phyloP scores from a whole-genome alignment of 768 basidiomycete species.

The Mycena galericulata region DNA sequence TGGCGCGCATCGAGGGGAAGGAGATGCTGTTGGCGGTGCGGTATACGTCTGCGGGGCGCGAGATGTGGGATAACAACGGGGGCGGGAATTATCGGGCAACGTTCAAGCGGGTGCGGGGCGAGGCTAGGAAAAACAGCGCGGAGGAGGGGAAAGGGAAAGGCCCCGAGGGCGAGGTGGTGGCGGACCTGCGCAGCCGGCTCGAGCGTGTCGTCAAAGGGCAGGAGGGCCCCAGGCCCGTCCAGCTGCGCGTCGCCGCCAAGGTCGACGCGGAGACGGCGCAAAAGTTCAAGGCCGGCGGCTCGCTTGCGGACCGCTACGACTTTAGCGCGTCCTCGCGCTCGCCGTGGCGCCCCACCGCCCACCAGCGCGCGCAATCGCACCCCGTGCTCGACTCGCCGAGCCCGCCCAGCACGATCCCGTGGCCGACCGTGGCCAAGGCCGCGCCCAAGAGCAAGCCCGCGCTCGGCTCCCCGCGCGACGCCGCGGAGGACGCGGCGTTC shows the following conservation, averaged over 20 bases:
- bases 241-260: constrained; percentile 27
- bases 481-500: constrained; percentile 47
- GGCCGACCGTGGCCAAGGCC: constrained; percentile 41
- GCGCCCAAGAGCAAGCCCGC: constrained; percentile 20
- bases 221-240: constrained; percentile 40
- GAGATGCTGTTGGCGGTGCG: constrained; percentile 83
- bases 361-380: constrained; percentile 61
- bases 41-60: constrained; percentile 75
- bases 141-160: constrained; percentile 36
- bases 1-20: constrained; percentile 85
- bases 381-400: constrained; percentile 48
- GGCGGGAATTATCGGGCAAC: constrained; percentile 83
- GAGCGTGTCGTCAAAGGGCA: constrained; percentile 67
- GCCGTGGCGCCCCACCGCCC: constrained; percentile 56
- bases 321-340: constrained; percentile 63
- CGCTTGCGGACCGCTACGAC: constrained; percentile 69
- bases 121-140: constrained; percentile 4
- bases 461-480: constrained; percentile 67
- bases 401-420: constrained; percentile 54
- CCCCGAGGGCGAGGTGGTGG: constrained; percentile 62
- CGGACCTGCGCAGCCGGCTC: constrained; percentile 71
- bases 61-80: constrained; percentile 94
- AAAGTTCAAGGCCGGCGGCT: constrained; percentile 52
- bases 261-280: constrained; percentile 30
- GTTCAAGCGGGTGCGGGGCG: constrained; percentile 58